These are phyloP conservation scores for Cercophora samala DNA, from an alignment of 495 filamentous ascomycete genomes.

Conservation along the genomic window DNA sequence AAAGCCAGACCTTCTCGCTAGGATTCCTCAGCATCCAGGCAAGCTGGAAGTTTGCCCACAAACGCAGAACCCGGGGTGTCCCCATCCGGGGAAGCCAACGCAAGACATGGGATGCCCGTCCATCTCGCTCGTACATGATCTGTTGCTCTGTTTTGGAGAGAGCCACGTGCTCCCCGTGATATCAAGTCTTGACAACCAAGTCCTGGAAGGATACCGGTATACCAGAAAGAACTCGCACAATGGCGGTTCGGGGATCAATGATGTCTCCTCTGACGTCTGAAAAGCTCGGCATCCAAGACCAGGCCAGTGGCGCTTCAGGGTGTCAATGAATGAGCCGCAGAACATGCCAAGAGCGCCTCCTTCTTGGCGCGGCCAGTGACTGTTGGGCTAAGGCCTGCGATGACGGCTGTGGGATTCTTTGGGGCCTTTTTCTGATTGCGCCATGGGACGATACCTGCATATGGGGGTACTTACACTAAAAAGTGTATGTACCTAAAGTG, in stretches of 20 bases:
- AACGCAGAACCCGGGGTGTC: slow-evolving; percentile 15
- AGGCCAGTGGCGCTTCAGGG: background rate
- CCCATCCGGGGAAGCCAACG: background rate
- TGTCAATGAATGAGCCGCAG: slow-evolving; percentile 5
- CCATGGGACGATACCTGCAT: background rate
- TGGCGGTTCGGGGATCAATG: background rate
- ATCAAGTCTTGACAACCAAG: background rate
- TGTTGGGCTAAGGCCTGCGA: background rate
- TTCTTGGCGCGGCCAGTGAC: background rate
- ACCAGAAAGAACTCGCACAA: background rate
- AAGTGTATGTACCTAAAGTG: background rate
- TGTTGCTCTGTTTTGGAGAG: background rate
- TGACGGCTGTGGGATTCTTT: background rate
- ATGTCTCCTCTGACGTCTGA: slow-evolving; percentile 6
- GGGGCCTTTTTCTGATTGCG: background rate
- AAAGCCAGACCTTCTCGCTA: background rate
- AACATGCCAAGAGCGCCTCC: background rate
- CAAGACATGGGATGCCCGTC: slow-evolving; percentile 2
- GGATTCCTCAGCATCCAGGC: background rate
- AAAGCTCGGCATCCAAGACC: background rate
- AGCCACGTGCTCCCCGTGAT: background rate
- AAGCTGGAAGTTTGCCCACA: background rate
- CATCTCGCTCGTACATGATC: background rate
- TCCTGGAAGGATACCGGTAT: background rate
- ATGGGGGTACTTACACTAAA: background rate